Conservation (phyloP, 345 rosid species). For the Eucalyptus virginea region DNA sequence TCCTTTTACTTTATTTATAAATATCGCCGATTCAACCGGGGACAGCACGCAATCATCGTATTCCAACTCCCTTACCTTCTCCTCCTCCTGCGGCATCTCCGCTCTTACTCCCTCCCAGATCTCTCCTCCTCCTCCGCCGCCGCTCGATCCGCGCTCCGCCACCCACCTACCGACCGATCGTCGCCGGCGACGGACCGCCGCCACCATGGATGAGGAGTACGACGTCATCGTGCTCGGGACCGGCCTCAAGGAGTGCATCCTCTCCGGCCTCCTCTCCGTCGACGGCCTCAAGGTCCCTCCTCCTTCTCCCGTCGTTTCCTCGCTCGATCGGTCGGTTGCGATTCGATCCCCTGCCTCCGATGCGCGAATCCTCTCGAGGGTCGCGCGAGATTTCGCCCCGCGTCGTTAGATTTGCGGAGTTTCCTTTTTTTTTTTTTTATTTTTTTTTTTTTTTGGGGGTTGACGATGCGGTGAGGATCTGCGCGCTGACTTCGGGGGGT, state of each 20-base stretch:
- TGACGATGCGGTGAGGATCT: background rate
- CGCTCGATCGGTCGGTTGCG: background rate
- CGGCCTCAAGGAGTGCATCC: slow-evolving; percentile 99
- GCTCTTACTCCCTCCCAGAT: background rate
- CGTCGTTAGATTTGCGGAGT: background rate
- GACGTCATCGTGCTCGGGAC: slow-evolving; percentile 95
- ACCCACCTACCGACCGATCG: background rate
- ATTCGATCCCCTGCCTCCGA: background rate
- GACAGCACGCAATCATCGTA: background rate
- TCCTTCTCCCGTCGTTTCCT: background rate
- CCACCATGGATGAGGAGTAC: slow-evolving; percentile 85
- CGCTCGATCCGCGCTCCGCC: background rate
- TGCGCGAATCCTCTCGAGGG: background rate
- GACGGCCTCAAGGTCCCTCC: slow-evolving; percentile 82
- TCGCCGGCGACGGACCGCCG: background rate
- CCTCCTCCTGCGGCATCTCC: background rate
- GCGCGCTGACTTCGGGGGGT: background rate
- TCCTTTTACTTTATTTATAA: background rate
- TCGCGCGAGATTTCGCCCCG: background rate
- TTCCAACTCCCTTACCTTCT: background rate
- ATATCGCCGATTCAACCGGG: background rate
- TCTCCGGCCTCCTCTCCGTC: slow-evolving; percentile 98
- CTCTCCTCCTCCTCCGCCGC: background rate
- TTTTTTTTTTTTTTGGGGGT: background rate
- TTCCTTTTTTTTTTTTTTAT: background rate